A percentile compares a stretch with the other conserved stretches of the same genome.
Conservation (phyloP, 2,329 filamentous ascomycete species). For the Verticillium isaacii region DNA sequence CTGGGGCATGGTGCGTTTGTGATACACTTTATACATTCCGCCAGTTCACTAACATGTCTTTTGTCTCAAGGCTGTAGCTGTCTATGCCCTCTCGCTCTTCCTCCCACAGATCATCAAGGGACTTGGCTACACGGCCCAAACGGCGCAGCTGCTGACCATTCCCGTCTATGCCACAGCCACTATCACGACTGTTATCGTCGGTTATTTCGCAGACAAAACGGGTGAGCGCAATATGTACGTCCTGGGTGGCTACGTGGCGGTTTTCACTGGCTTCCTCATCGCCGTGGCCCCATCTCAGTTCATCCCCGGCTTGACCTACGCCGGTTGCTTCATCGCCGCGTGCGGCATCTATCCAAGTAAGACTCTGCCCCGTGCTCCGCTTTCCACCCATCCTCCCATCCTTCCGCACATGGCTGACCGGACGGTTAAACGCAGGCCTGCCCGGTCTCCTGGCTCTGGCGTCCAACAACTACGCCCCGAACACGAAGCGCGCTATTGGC, state of each 20-base stretch:
- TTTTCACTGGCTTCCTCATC: constrained; percentile 9
- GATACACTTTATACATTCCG: constrained; percentile 56
- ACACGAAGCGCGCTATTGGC: constrained; percentile 17
- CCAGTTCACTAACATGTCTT: constrained; percentile 50
- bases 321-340: constrained; percentile 58
- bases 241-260: constrained; percentile 8
- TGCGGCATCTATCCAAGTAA: constrained; percentile 25
- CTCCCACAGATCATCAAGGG: constrained; percentile 31
- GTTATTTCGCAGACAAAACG: constrained; percentile 4
- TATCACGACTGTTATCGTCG: constrained; percentile 15
- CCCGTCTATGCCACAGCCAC: constrained; percentile 24
- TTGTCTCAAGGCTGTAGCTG: constrained; percentile 30
- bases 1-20: constrained; percentile 18
- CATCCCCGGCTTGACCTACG: constrained; percentile 52
- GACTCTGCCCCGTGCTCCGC: constrained; percentile 5
- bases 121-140: constrained; percentile 30
- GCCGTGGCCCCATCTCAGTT: constrained; percentile 11
- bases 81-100: constrained; percentile 21
- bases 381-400: no score
- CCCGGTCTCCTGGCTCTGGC: constrained; percentile 16
- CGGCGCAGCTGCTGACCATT: constrained; percentile 23
- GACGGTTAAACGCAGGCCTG: no score
- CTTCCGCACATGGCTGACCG: no score
- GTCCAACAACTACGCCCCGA: constrained; percentile 18
- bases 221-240: constrained; percentile 10